Conservation (phyloP, 352 stramenopile species). For the Thraustochytrium sp. region DNA sequence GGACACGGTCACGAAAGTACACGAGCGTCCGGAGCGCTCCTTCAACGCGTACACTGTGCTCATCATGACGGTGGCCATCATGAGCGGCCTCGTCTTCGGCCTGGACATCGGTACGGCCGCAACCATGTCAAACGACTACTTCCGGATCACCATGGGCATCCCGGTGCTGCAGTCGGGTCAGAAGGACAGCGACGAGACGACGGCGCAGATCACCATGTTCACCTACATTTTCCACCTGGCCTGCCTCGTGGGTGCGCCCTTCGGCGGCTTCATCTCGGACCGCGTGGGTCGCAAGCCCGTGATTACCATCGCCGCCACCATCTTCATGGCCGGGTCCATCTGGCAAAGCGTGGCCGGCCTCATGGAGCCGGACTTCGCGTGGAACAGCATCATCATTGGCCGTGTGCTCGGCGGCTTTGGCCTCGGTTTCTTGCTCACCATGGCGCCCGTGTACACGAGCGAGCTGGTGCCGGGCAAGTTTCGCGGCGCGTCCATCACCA, state of each 20-base stretch:
- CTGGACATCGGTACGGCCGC: slow-evolving; percentile 18
- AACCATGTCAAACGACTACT: neutral
- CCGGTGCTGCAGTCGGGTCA: neutral
- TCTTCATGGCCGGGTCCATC: slow-evolving; percentile 5
- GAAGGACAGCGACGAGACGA: neutral
- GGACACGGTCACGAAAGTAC: too few species aligned
- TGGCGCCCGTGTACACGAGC: neutral
- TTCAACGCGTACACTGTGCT: neutral
- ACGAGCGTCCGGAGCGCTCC: neutral
- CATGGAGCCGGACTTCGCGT: neutral
- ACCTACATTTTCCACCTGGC: slow-evolving; percentile 1
- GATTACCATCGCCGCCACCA: neutral
- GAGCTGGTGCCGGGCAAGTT: neutral
- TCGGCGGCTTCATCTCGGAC: slow-evolving; percentile 29
- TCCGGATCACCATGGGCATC: neutral
- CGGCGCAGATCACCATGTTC: slow-evolving; percentile 17
- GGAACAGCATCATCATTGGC: neutral
- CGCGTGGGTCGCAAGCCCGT: neutral
- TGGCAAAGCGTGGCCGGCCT: neutral
- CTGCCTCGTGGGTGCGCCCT: neutral
- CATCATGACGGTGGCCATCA: neutral
- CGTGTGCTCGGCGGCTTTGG: slow-evolving; percentile 15
- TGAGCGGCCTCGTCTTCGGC: slow-evolving; percentile 1
- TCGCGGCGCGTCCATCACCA: neutral
- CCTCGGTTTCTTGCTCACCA: neutral